Evolutionary conservation across 495 filamentous ascomycete genomes (phyloP).

Genomic region (Usnea hakonensis): DNA sequence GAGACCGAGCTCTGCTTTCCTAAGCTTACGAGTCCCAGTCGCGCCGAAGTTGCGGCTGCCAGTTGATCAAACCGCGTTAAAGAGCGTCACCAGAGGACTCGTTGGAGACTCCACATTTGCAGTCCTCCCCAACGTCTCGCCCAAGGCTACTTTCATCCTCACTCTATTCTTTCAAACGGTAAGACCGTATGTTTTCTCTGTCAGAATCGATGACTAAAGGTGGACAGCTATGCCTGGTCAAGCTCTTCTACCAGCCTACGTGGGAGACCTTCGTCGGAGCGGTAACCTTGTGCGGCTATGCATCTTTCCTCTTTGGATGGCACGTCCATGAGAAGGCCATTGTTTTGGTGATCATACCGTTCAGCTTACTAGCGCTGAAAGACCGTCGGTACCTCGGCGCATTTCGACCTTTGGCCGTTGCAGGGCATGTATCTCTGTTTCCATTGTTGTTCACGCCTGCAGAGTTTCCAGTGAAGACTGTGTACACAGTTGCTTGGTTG

Average conservation of each 20-base stretch:
- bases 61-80: constrained; percentile 64
- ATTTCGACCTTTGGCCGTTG: constrained; percentile 84
- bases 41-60: constrained; percentile 69
- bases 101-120: constrained; percentile 96
- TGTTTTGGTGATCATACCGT: constrained; percentile 87
- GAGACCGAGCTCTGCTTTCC: background rate
- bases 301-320: constrained; percentile 97
- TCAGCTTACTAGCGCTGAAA: constrained; percentile 86
- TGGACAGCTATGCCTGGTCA: constrained; percentile 59
- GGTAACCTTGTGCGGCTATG: constrained; percentile 90
- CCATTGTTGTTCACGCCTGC: constrained; percentile 85
- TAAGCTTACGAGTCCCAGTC: constrained; percentile 42
- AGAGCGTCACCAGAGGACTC: constrained; percentile 84
- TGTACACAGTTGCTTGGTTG: constrained; percentile 91
- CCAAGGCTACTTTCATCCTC: constrained; percentile 68
- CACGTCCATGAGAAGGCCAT: constrained; percentile 98
- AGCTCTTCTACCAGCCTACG: constrained; percentile 71
- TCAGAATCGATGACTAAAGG: constrained; percentile 18
- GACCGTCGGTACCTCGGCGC: constrained; percentile 88
- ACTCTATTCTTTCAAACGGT: constrained; percentile 78
- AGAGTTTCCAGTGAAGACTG: constrained; percentile 87
- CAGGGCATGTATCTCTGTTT: constrained; percentile 91
- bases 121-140: constrained; percentile 78
- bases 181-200: constrained; percentile 22
- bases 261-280: constrained; percentile 85